phyloP scores from a whole-genome alignment of 2,329 filamentous ascomycete genomes.

The Thielaviopsis euricoi region DNA sequence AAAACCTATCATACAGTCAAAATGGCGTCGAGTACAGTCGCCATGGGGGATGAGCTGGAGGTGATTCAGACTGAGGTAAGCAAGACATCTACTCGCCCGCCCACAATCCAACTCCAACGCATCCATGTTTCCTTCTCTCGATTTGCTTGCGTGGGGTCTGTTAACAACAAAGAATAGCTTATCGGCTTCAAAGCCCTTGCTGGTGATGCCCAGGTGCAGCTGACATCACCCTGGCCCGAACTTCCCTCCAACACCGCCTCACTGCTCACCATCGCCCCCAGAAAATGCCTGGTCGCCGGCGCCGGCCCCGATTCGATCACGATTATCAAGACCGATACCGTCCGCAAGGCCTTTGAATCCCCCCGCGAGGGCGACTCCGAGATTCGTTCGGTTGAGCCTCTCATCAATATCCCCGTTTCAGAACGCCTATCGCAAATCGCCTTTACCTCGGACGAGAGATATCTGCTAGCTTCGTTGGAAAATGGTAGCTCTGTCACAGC shows the following conservation, averaged over 20 bases:
- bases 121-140: no score
- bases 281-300: constrained; percentile 67
- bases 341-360: constrained; percentile 57
- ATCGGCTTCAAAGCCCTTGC: constrained; percentile 69
- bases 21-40: constrained; percentile 9
- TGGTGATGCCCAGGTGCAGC: constrained; percentile 65
- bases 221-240: constrained; percentile 64
- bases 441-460: constrained; percentile 81
- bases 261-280: constrained; percentile 68
- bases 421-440: constrained; percentile 71
- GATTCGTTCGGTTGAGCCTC: constrained; percentile 53
- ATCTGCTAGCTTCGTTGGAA: constrained; percentile 69
- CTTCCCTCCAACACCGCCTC: constrained; percentile 64
- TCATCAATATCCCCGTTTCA: constrained; percentile 55
- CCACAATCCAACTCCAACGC: background rate
- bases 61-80: constrained; percentile 69
- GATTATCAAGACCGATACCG: constrained; percentile 58
- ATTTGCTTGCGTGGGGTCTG: constrained; percentile 5
- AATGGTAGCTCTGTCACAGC: constrained; percentile 66
- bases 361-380: constrained; percentile 45
- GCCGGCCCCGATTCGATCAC: constrained; percentile 68
- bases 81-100: background rate
- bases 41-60: constrained; percentile 47
- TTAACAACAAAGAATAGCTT: constrained; percentile 26
- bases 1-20: background rate